A percentile compares a stretch with the other conserved stretches of the same genome.
These are phyloP conservation scores for Terana coerulea DNA, from an alignment of 768 basidiomycete species.

Conservation along the genomic window DNA sequence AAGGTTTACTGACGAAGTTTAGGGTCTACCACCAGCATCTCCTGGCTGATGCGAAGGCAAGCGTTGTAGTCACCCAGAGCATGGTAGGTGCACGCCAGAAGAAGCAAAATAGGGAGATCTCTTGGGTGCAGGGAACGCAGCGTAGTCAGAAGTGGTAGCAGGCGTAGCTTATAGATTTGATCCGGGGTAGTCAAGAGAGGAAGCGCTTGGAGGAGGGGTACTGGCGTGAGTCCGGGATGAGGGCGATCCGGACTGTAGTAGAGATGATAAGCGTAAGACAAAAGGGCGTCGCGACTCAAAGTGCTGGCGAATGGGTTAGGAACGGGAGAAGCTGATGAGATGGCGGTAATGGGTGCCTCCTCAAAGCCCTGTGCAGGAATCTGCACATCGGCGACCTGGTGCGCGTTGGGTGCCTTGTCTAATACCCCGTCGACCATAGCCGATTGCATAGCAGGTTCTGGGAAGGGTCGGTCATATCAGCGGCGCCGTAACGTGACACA, in stretches of 20 bases:
- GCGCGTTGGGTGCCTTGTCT: too few species aligned
- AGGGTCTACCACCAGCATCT: conserved; percentile 31
- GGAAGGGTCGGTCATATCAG: too few species aligned
- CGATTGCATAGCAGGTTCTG: too few species aligned
- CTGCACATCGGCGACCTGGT: too few species aligned
- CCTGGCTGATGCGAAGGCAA: conserved; percentile 27
- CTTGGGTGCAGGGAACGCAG: conserved; percentile 30
- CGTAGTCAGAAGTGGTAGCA: conserved; percentile 31
- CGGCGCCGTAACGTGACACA: too few species aligned
- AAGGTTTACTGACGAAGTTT: conserved; percentile 20
- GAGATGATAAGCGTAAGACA: conserved; percentile 30
- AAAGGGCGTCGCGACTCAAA: conserved; percentile 29
- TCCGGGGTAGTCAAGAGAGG: conserved; percentile 6
- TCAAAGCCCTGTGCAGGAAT: too few species aligned
- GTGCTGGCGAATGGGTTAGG: conserved; percentile 21
- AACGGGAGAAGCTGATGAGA: too few species aligned
- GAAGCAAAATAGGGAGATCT: conserved; percentile 31
- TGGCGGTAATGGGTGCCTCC: too few species aligned
- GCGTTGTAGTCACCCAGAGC: conserved; percentile 29
- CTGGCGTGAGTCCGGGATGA: conserved; percentile 9
- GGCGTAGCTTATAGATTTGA: conserved; percentile 21
- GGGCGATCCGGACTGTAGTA: conserved; percentile 20
- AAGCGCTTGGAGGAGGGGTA: conserved; percentile 9
- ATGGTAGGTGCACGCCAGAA: conserved; percentile 34
- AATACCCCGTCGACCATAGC: too few species aligned